phyloP scores from a whole-genome alignment of 306 rosid species.

The Rosa multiflora region DNA sequence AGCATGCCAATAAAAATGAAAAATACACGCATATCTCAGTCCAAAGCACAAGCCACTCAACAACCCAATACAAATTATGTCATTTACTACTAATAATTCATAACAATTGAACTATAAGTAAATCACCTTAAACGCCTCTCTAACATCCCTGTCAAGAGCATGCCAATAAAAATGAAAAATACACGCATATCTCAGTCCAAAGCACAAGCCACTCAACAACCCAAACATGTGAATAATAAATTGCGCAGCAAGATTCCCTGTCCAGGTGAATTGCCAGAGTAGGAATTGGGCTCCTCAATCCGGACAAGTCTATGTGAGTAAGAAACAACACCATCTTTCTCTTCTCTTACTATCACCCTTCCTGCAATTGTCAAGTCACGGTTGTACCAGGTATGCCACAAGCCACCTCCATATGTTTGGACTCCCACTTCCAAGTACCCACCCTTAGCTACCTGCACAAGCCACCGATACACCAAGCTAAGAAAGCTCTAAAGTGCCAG shows the following conservation, averaged over 20 bases:
- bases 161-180: neutral
- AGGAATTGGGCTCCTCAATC: constrained; percentile 80
- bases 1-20: neutral
- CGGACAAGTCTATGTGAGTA: constrained; percentile 64
- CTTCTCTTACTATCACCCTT: constrained; percentile 55
- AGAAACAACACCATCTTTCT: constrained; percentile 45
- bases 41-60: constrained; percentile 4
- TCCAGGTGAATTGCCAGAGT: constrained; percentile 91
- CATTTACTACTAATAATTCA: neutral
- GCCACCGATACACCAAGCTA: constrained; percentile 11
- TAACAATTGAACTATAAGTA: neutral
- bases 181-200: constrained; percentile 4
- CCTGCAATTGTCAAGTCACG: constrained; percentile 85
- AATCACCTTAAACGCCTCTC: constrained; percentile 64
- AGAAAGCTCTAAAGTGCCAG: too few species aligned
- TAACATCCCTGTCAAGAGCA: constrained; percentile 51
- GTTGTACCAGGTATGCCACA: constrained; percentile 95
- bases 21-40: neutral
- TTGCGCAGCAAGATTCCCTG: constrained; percentile 43
- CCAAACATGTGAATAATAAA: constrained; percentile 12
- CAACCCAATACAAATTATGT: neutral
- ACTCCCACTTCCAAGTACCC: constrained; percentile 90
- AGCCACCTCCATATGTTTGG: constrained; percentile 79
- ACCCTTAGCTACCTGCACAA: constrained; percentile 58
- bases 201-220: constrained; percentile 4